Base-by-base conservation (phyloP, 2,329 filamentous ascomycete species). In the Akanthomyces muscarius region DNA sequence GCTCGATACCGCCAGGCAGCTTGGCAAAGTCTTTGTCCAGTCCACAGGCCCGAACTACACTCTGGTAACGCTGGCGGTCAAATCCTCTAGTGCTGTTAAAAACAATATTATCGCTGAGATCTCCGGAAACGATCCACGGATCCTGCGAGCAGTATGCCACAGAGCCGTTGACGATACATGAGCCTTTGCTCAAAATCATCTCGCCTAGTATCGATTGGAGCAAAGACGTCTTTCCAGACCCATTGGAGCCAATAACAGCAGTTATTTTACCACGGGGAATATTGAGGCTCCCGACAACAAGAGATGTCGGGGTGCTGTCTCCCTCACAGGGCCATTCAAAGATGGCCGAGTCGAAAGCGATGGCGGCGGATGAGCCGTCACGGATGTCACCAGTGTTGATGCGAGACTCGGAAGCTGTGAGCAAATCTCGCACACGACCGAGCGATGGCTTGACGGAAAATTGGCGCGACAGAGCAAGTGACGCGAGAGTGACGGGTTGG, bases 111-210 rank as follows among this genome's bases (percentile, higher is more conserved):
- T 63, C 61, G 3, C 33, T 18, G 16, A 62, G 33, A 21, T 38
- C 18, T 8, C 60, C 52, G 1, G 52, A 62, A 6, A 62, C 25
- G 7, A 56, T 44, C 60, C 60, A 56, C 5, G 60, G 60, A 28
- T 62, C 44, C 44, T 56, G 60, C 5, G 60, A 44, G 25, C 60
- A 56, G 16, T 62, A 62, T 11, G 60, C 60, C 7, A 62, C 60
- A 11, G 30, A 44, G 4, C 60, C 60, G n/a, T 62, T 56, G 52
- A 62, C 38, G 3, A 25, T 6, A 28, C 41, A 61, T 23, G 38
- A n/a, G 6, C 59, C 59, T 4, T 41, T 25, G 13, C 11, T 25
- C 4, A 54, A 8, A 21, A 54, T 33, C 61, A 63, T 63, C 30
- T 63, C 61, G 16, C 61, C 61, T 0, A 63, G 45, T 45, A 63